Base-by-base conservation (phyloP, 495 filamentous ascomycete genomes). In the Hypoxylon fragiforme region DNA sequence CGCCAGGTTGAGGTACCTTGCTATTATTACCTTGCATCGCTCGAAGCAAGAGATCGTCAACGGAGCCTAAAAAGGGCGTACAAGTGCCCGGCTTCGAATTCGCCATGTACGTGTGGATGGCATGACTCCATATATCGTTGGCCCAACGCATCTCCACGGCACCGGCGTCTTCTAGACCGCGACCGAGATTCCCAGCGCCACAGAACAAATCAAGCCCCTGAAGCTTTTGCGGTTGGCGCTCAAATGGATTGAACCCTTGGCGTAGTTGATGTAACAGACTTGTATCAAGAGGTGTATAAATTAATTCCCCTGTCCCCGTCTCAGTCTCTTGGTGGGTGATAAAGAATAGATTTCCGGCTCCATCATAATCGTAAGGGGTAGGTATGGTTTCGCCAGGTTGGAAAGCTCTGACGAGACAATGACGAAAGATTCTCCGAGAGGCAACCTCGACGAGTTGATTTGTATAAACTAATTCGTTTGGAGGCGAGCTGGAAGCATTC, bases 131-230 rank as follows among this genome's bases (percentile, higher is more conserved):
- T 32, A 82, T 79, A 60, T 92, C 89, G 15, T 89, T 81, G 20
- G 81, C 80, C 77, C 78, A 85, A 15, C 75, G 65, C 69, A 84
- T 83, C 12, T 82, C 62, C 9, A 90, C 73, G 2, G 71, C 85
- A 5, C 84, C 85, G 2, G 81, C 81, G 40, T 90, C 87, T 61
- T 91, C 88, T 0, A 91, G 69, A 1, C 88, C 88, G 21, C 87
- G 74, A 2, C 84, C 88, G 52, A 91, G 81, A 57, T 83, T 88
- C 0, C 88, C 88, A 34, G 85, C 82, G 7, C 88, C 88, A 50
- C 85, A 88, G 62, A 86, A 91, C 14, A 92, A 69, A 52, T 86
- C 85, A 30, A 91, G 63, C 0, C 84, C 87, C 41, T 61, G 68
- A 20, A 88, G 67, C 36, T 70, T 70, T 32, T 58, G 34, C 3